Base-by-base conservation (phyloP, 257 asterid species). In the Solanum lycopersicoides region DNA sequence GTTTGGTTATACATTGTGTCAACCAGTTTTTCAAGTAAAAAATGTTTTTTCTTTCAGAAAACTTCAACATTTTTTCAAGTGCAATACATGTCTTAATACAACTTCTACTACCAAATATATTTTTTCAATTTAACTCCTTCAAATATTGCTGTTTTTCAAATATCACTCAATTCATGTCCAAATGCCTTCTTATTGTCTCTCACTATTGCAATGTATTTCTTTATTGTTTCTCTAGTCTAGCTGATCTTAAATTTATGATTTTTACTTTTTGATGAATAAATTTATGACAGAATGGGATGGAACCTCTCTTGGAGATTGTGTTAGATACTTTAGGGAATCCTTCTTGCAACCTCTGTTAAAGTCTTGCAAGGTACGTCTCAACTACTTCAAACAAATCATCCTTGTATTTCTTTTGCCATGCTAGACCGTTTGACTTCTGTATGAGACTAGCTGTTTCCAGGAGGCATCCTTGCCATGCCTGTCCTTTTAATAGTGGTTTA, bases 311-410 rank as follows among this genome's bases (percentile, higher is more conserved):
- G 97, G 98, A 85, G 88, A 93, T 80, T 92, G 96, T 28, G 89
- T 95, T 92, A 90, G 93, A 91, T 96, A 89, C 89, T 97, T 97
- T 60, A 92, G 95, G 80, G 89, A 95, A 39, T 93, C 96, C 21
- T 97, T 97, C 91, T 87, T 96, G 95, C 93, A 91, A 66, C 99
- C 98, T 88, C 96, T 97, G 77, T 92, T 95, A 73, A 95, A 95
- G 90, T 93, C 99, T 77, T 95, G 99, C 95, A 97, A 97, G 99
- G 99, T 95, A 93, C 73, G 59, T 87, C 73, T 80, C 80, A 65
- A 30, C 42, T 45, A 60, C 71, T 71, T 71, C 25, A 45, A 82
- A 47, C 34, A 47, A 82, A 32, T 82, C 85, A 50, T 16, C 10
- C 85, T 39, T 76, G 82, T 74, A 74, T 74, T 21, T 74, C 28